Evolutionary conservation across 495 filamentous ascomycete genomes (phyloP).

Genomic region (Penicillium psychrofluorescens): DNA sequence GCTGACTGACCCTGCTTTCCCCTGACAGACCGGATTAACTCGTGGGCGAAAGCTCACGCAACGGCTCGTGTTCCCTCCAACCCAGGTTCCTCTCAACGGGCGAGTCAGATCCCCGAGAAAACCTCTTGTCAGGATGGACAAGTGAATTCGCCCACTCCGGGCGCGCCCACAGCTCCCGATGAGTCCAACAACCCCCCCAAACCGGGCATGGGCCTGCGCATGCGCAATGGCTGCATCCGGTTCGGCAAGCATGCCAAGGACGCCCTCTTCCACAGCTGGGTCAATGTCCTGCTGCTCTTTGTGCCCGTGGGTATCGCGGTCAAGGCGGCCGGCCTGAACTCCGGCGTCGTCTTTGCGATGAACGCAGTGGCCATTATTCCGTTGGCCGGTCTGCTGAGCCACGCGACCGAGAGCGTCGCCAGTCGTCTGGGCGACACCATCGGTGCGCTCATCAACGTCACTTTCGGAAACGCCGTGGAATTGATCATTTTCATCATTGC

Average conservation of each 20-base stretch:
- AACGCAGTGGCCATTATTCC: constrained; percentile 82
- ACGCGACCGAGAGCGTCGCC: constrained; percentile 79
- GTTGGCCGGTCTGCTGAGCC: constrained; percentile 67
- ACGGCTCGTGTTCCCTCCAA: constrained; percentile 13
- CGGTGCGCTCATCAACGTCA: constrained; percentile 77
- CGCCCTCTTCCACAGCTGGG: constrained; percentile 52
- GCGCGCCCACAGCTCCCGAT: constrained; percentile 14
- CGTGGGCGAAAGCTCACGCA: constrained; percentile 46
- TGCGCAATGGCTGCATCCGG: constrained; percentile 26
- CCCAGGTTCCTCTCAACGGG: background rate
- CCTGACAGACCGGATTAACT: constrained; percentile 33
- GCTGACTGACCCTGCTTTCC: constrained; percentile 10
- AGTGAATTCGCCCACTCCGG: constrained; percentile 23
- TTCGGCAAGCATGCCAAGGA: constrained; percentile 33
- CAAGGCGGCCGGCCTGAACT: constrained; percentile 40
- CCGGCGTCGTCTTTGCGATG: constrained; percentile 61
- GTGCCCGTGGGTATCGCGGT: constrained; percentile 72
- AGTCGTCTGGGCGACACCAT: constrained; percentile 70
- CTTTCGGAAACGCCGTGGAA: constrained; percentile 86
- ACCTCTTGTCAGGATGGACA: constrained; percentile 21
- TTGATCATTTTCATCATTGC: constrained; percentile 66
- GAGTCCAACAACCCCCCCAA: constrained; percentile 16
- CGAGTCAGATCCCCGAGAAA: constrained; percentile 8
- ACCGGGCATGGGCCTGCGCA: constrained; percentile 21
- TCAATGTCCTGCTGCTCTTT: constrained; percentile 74